Evolutionary conservation across 371 early-diverging fungal genomes (phyloP).

Genomic region (Zopfochytrium polystomum): DNA sequence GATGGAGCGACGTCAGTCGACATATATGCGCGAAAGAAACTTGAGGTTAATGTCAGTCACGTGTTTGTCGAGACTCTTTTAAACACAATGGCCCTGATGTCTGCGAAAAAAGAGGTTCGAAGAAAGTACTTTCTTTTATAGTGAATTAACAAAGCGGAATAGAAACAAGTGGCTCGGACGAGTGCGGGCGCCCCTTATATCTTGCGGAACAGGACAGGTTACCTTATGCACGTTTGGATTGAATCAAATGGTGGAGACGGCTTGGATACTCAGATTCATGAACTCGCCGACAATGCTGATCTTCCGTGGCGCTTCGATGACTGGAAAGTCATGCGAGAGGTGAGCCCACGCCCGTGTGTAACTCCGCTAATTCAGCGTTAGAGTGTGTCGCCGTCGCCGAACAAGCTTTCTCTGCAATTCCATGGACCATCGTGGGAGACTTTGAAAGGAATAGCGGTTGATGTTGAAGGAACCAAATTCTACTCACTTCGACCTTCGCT

Average conservation of each 20-base stretch:
- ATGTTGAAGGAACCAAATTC: slow-evolving; percentile 76
- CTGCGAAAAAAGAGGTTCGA: slow-evolving; percentile 32
- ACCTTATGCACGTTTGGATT: slow-evolving; percentile 86
- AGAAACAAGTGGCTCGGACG: slow-evolving; percentile 21
- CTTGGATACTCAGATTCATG: slow-evolving; percentile 62
- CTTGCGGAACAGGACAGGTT: slow-evolving; percentile 85
- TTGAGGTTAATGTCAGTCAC: slow-evolving; percentile 86
- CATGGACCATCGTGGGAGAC: slow-evolving; percentile 88
- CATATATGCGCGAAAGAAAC: slow-evolving; percentile 67
- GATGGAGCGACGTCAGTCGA: slow-evolving; percentile 50
- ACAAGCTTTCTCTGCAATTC: slow-evolving; percentile 79
- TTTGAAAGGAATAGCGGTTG: slow-evolving; percentile 79
- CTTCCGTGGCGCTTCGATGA: slow-evolving; percentile 94
- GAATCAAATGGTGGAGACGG: slow-evolving; percentile 49
- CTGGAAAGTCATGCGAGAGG: slow-evolving; percentile 89
- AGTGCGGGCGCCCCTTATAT: slow-evolving; percentile 70
- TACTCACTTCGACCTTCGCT: slow-evolving; percentile 77
- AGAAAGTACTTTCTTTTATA: no score
- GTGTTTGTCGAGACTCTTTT: slow-evolving; percentile 81
- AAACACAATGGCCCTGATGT: slow-evolving; percentile 57
- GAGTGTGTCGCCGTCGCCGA: slow-evolving; percentile 43
- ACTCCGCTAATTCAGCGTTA: slow-evolving; percentile 1
- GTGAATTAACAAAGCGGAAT: no score
- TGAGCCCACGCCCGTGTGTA: slow-evolving; percentile 3
- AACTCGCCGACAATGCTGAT: slow-evolving; percentile 68